phyloP scores from a whole-genome alignment of 768 basidiomycete genomes.

The Boletus subcaerulescens region DNA sequence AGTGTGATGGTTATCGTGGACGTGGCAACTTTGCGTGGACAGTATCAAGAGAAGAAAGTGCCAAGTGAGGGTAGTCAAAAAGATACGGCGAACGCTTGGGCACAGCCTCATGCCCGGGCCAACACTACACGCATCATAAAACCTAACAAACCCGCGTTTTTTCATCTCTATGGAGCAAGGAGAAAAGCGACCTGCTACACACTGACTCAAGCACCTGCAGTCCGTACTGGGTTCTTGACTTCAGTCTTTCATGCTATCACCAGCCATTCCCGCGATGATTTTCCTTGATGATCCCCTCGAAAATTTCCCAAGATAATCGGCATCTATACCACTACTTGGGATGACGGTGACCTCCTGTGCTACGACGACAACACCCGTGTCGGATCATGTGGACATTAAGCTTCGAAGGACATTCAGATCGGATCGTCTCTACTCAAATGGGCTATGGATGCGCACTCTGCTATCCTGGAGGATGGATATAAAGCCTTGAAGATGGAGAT shows the following conservation, averaged over 20 bases:
- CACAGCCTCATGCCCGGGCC: no score
- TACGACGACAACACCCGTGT: constrained; percentile 2
- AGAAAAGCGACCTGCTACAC: no score
- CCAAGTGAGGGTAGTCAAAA: no score
- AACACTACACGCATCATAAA: no score
- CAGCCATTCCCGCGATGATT: constrained; percentile 1
- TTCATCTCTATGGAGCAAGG: no score
- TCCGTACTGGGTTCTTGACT: not conserved
- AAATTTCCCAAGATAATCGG: constrained; percentile 12
- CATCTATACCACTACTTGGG: constrained; percentile 8
- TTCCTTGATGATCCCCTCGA: not conserved
- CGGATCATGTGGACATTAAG: constrained; percentile 1
- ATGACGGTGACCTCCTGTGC: not conserved
- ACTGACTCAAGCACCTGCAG: not conserved
- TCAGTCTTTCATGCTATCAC: not conserved
- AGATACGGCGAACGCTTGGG: no score
- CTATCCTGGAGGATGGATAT: constrained; percentile 8
- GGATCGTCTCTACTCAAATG: not conserved
- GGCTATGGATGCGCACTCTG: not conserved
- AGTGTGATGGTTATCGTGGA: not conserved
- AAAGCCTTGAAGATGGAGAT: constrained; percentile 6
- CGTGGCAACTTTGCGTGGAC: not conserved
- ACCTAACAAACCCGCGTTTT: no score
- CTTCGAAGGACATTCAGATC: no score
- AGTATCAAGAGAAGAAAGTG: no score